Conservation (phyloP, 1,139 yeast genomes). For the Blastobotrys illinoisensis region DNA sequence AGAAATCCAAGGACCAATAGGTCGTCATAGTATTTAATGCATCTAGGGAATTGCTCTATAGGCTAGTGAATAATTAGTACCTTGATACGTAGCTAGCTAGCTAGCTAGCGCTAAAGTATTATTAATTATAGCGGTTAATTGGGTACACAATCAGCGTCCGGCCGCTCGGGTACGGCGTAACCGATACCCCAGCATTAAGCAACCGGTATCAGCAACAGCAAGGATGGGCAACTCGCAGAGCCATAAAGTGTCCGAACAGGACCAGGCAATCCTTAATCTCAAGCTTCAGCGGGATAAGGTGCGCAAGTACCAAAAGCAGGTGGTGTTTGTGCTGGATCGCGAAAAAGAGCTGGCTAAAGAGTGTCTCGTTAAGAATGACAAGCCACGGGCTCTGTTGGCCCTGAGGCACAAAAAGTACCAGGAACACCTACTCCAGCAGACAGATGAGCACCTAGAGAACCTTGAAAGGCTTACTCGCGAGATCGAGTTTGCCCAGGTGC, state of each 20-base stretch:
- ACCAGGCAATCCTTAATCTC: constrained; percentile 76
- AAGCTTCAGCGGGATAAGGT: constrained; percentile 85
- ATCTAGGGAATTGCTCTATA: too few species aligned
- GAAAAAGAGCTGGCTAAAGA: constrained; percentile 56
- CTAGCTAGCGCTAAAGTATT: too few species aligned
- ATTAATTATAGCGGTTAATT: neutral
- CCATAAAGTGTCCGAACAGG: constrained; percentile 74
- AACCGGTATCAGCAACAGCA: neutral
- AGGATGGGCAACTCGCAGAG: constrained; percentile 38
- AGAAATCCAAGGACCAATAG: too few species aligned
- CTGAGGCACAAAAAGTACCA: constrained; percentile 79
- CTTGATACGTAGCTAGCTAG: too few species aligned
- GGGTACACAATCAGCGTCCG: neutral
- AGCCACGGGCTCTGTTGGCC: constrained; percentile 60
- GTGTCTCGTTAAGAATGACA: constrained; percentile 50
- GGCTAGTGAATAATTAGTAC: too few species aligned
- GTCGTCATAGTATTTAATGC: too few species aligned
- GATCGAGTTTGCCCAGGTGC: constrained; percentile 84
- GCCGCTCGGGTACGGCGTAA: neutral
- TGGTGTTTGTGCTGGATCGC: constrained; percentile 49
- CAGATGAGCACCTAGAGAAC: constrained; percentile 72
- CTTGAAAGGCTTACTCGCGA: constrained; percentile 49
- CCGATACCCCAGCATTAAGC: neutral
- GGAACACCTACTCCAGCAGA: constrained; percentile 57
- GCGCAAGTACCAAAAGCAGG: constrained; percentile 63